These are phyloP conservation scores for Talaromyces verruculosus DNA, from an alignment of 2,329 filamentous ascomycete genomes.

Conservation along the genomic window DNA sequence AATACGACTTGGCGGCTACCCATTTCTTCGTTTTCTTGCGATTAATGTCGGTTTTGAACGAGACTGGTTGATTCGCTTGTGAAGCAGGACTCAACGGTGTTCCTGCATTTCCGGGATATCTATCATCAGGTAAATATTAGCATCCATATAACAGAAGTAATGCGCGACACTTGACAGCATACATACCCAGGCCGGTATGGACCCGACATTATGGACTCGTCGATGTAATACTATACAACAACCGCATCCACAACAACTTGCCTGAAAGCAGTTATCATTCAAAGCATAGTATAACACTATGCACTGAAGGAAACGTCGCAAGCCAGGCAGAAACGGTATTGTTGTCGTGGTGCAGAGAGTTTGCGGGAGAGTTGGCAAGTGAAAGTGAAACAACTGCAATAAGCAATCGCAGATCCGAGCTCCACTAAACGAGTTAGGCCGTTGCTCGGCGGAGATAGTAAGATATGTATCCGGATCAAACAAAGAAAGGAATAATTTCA, in stretches of 20 bases:
- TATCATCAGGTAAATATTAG: background rate
- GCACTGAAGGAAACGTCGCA: background rate
- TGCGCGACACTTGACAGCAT: background rate
- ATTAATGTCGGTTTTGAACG: conserved; percentile 82
- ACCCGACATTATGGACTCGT: conserved; percentile 18
- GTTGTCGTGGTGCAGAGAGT: background rate
- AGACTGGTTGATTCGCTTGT: conserved; percentile 47
- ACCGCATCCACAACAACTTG: background rate
- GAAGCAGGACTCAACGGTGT: conserved; percentile 33
- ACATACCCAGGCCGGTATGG: conserved; percentile 21
- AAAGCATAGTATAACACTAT: conserved; percentile 1
- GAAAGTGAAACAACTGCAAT: conserved; percentile 2
- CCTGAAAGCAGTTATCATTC: background rate
- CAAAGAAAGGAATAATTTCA: background rate
- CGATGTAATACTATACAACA: background rate
- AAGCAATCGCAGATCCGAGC: conserved; percentile 1
- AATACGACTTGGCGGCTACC: conserved; percentile 82
- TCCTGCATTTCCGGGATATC: conserved; percentile 20
- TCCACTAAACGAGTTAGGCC: conserved; percentile 7
- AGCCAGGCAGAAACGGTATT: background rate
- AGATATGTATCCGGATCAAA: background rate
- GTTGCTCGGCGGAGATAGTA: background rate
- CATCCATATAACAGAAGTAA: background rate
- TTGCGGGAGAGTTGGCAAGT: background rate
- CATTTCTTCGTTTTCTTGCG: conserved; percentile 91